phyloP scores from a whole-genome alignment of 1,284 basidiomycete species.

The Meripilus lineatus region DNA sequence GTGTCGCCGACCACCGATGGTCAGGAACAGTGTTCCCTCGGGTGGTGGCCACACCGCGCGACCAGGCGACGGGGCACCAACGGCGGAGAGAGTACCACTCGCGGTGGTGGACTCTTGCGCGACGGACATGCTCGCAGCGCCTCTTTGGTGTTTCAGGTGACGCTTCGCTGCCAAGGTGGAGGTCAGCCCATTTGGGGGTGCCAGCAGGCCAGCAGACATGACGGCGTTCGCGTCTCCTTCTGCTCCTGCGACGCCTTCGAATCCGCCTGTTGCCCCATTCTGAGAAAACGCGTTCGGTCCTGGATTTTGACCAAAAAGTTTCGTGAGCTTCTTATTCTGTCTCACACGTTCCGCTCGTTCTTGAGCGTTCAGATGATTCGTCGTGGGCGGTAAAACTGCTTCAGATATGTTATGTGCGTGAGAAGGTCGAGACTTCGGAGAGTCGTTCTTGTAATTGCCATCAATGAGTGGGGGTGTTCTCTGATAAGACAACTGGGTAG shows the following conservation, averaged over 20 bases:
- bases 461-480: constrained; percentile 10
- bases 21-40: constrained; percentile 29
- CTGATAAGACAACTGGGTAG: constrained; percentile 14
- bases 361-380: constrained; percentile 58
- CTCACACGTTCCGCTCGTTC: constrained; percentile 70
- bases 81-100: not conserved
- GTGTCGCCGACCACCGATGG: constrained; percentile 39
- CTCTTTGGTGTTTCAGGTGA: constrained; percentile 31
- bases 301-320: constrained; percentile 69
- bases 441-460: too few species aligned
- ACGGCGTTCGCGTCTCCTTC: constrained; percentile 14
- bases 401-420: too few species aligned
- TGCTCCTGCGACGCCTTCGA: too few species aligned
- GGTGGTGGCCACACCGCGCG: constrained; percentile 28
- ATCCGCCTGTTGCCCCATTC: too few species aligned
- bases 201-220: constrained; percentile 15
- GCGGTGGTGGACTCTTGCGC: constrained; percentile 26
- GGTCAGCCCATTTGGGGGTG: constrained; percentile 10
- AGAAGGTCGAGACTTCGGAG: not conserved
- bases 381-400: constrained; percentile 44
- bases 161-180: constrained; percentile 17
- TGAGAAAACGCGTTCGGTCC: constrained; percentile 21
- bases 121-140: constrained; percentile 39
- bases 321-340: constrained; percentile 72
- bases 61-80: not conserved